Base-by-base conservation (phyloP, 345 rosid genomes). In the Eutrema yunnanense region DNA sequence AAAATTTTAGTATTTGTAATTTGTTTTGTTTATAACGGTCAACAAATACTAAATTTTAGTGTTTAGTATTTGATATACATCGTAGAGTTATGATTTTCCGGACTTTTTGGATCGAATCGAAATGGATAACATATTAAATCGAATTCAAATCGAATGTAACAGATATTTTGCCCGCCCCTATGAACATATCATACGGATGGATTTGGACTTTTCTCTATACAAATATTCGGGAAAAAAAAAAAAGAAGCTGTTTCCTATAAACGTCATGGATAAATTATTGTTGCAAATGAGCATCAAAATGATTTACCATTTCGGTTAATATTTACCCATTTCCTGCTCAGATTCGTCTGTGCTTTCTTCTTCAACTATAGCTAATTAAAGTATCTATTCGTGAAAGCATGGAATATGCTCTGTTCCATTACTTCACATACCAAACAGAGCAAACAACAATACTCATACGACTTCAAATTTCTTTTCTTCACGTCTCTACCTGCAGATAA, bases 341-440 rank as follows among this genome's bases (percentile, higher is more conserved):
- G 5, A 72, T 10, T 40, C 42, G 42, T 55, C 8, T 33, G 53
- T 62, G 30, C 67, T 62, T 62, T 44, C 65, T 67, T 60, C 73
- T 26, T 29, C 46, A 46, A 62, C 53, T 37, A 38, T 46, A 47
- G 38, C 66, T 36, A 61, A 4, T 29, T 62, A 37, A 55, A 49
- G 75, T 38, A 69, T 76, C 65, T 59, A 42, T 67, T 62, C 16
- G 75, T 76, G 74, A 76, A 62, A 69, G 71, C 22, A 6, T 46
- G n/a, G 79, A 75, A 75, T 76, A 76, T 69, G 71, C 71, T 55
- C 71, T 62, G 60, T 56, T 76, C 54, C 79, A 69, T 57, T 76
- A 69, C 37, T 63, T 47, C 71, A 62, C 65, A 69, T 69, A 54
- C 79, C 74, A 75, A 69, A 65, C 74, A 62, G 43, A 75, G 74